Evolutionary conservation across 768 basidiomycete genomes (phyloP), one percentile per base, ranked within the genome.

Genomic region (Lentinula aciculospora): DNA sequence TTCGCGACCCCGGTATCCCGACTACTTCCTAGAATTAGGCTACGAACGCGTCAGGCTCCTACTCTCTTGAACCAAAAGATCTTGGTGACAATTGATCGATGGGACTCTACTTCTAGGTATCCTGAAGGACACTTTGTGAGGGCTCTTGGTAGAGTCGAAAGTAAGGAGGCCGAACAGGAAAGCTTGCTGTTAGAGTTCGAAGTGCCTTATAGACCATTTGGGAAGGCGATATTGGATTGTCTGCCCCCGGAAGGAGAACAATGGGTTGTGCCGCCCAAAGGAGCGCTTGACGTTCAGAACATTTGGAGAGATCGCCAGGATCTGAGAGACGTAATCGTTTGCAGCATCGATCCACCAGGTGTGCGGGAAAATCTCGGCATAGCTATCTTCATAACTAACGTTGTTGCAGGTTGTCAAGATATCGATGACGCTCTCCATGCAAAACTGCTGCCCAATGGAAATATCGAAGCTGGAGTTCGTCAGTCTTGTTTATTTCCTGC

Each of bases 351-450:
- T 74, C 97, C 97, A 2, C 94, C 94, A 12, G 85, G 94, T 92
- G 60, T 53, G 77, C 13, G 27, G 19, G 25, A 58, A 58, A 10
- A 10, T 32, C 17, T 54, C 17, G 5, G 9, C 21, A 12, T 4
- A 25, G 8, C 15, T 25, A 54, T 17, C 39, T 2, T 1, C 40
- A 9, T 29, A n/a, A 7, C 19, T 50, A 27, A 31, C 53, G 51
- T 9, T 19, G 4, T 58, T 40, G 1, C 58, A 95, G 94, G 84
- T 46, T 98, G 97, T 73, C 92, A 96, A 65, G 97, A 99, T 72
- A 99, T 99, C 17, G 97, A 99, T 65, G 97, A 99, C 69, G 97
- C 97, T 0, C 74, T 99, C 13, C 97, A 99, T 70, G 97, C 96
- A 13, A 80, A 88, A 42, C 78, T 71, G 28, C 73, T 99, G 19